phyloP scores from a whole-genome alignment of 2,329 filamentous ascomycete species.

The Mycosphaerelloides madeirae region DNA sequence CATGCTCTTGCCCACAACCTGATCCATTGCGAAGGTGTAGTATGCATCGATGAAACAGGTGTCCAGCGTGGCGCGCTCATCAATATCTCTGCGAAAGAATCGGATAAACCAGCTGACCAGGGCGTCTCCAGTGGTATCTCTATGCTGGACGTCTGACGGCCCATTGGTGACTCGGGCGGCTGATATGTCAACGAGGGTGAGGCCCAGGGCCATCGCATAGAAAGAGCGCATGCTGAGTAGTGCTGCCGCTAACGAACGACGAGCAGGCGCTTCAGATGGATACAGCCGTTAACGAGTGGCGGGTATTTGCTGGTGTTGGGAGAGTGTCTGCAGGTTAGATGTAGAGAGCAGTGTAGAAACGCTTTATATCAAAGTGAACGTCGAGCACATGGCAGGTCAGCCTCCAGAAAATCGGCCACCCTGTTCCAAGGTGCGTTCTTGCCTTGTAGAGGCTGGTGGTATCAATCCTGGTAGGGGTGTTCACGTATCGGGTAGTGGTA shows the following conservation, averaged over 20 bases:
- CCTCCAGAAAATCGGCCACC: constrained; percentile 8
- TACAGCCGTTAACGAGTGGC: constrained; percentile 8
- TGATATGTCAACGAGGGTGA: constrained; percentile 22
- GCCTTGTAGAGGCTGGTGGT: constrained; percentile 29
- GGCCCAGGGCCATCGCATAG: constrained; percentile 26
- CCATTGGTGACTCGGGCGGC: constrained; percentile 23
- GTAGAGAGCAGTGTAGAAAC: constrained; percentile 7
- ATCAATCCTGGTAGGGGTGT: constrained; percentile 13
- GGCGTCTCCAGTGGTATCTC: constrained; percentile 12
- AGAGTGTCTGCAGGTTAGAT: constrained; percentile 13
- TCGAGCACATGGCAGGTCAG: constrained; percentile 14
- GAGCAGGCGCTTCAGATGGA: constrained; percentile 11
- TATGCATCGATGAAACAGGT: constrained; percentile 18
- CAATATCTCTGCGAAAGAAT: constrained; percentile 17
- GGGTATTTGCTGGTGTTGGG: constrained; percentile 2
- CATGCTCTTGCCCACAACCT: constrained; percentile 22
- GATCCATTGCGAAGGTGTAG: constrained; percentile 24
- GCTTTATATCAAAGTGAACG: constrained; percentile 21
- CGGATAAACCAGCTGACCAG: constrained; percentile 22
- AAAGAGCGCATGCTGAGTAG: constrained; percentile 25
- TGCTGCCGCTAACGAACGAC: constrained; percentile 21
- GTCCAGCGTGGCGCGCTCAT: constrained; percentile 8
- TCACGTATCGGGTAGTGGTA: constrained; percentile 21
- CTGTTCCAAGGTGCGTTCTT: constrained; percentile 10
- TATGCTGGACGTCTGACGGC: constrained; percentile 13